Conservation (phyloP, 305 asterid species). For the Fraxinus sp. region DNA sequence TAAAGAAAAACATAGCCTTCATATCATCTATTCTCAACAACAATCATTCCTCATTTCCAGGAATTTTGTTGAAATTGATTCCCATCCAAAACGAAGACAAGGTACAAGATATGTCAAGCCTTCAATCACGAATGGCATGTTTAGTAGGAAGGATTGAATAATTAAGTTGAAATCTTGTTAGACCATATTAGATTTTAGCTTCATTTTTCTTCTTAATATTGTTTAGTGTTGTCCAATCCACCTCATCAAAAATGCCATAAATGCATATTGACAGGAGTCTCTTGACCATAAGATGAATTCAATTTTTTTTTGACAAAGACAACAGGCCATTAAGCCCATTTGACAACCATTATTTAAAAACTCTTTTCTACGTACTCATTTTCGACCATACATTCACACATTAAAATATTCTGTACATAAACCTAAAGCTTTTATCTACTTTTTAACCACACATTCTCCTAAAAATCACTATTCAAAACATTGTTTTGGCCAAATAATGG, state of each 20-base stretch:
- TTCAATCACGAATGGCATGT: neutral
- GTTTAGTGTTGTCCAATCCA: neutral
- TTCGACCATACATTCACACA: neutral
- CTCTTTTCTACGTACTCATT: neutral
- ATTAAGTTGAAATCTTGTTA: neutral
- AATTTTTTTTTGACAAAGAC: neutral
- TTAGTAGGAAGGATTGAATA: neutral
- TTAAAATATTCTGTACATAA: neutral
- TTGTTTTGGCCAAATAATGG: neutral
- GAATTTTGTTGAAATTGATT: neutral
- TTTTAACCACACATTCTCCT: neutral
- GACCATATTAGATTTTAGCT: neutral
- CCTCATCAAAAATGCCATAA: neutral
- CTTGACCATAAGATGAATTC: neutral
- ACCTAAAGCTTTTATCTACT: neutral
- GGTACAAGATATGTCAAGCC: neutral
- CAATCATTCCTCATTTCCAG: neutral
- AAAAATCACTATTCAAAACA: neutral
- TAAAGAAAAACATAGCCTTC: neutral
- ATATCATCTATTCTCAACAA: neutral
- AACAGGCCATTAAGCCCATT: neutral
- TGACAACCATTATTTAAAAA: neutral
- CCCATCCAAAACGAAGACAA: neutral
- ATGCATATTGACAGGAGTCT: neutral
- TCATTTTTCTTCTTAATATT: neutral